Evolutionary conservation across 345 rosid genomes (phyloP).

Genomic region (Arabidopsis thaliana): DNA sequence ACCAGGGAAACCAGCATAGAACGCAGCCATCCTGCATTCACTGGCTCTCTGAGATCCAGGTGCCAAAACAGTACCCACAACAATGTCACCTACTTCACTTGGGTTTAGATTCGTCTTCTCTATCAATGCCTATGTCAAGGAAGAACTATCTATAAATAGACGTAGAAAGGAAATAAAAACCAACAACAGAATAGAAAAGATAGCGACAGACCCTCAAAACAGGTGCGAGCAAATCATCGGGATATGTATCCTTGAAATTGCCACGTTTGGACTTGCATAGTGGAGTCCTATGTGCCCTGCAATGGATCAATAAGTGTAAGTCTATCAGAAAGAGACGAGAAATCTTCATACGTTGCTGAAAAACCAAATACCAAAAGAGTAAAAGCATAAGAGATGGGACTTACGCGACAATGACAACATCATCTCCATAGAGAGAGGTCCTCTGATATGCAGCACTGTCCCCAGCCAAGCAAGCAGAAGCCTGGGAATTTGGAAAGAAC

Average conservation of each 20-base stretch:
- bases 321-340: constrained; percentile 1
- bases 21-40: constrained; percentile 99
- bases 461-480: constrained; percentile 90
- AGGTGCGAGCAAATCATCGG: constrained; percentile 96
- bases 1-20: constrained; percentile 99
- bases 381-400: constrained; percentile 39
- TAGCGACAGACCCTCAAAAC: constrained; percentile 68
- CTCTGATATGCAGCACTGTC: constrained; percentile 91
- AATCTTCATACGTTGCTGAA: not conserved
- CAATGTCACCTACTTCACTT: constrained; percentile 96
- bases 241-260: constrained; percentile 87
- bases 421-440: constrained; percentile 77
- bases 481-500: constrained; percentile 47
- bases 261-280: constrained; percentile 91
- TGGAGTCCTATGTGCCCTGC: constrained; percentile 89
- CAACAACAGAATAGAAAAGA: not conserved
- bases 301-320: not conserved
- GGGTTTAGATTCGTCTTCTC: constrained; percentile 88
- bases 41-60: constrained; percentile 97
- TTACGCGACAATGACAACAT: constrained; percentile 95
- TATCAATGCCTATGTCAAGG: constrained; percentile 69
- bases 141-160: constrained; percentile 3
- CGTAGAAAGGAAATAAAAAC: not conserved
- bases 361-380: not conserved
- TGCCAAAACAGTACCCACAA: constrained; percentile 96